Conservation (phyloP, 2,329 filamentous ascomycete genomes). For the Colletotrichum sp. region DNA sequence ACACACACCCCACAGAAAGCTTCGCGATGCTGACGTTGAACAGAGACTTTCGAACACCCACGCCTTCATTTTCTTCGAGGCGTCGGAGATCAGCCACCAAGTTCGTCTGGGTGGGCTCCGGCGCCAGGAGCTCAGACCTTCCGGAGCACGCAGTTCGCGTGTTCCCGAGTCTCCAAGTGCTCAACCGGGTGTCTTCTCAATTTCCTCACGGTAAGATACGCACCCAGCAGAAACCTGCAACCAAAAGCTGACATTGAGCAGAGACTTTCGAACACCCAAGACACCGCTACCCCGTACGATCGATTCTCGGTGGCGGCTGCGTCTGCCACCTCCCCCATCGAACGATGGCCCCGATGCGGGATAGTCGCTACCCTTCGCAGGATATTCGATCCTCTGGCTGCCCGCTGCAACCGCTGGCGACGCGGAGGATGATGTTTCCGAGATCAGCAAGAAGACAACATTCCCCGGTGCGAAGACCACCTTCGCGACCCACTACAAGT, state of each 20-base stretch:
- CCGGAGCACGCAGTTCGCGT: not conserved
- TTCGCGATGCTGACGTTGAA: not conserved
- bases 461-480: fast-evolving
- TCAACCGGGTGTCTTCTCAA: not conserved
- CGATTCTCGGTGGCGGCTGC: not conserved
- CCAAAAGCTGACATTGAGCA: not conserved
- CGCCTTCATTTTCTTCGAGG: not conserved
- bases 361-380: not conserved
- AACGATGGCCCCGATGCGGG: not conserved
- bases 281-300: not conserved
- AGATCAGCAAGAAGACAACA: not conserved
- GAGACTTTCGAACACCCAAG: not conserved
- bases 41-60: not conserved
- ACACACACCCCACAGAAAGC: not conserved
- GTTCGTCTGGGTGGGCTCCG: not conserved
- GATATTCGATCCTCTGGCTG: fast-evolving
- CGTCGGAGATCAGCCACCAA: not conserved
- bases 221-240: not conserved
- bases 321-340: not conserved
- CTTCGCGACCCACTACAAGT: not conserved
- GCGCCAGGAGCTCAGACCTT: not conserved
- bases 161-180: not conserved
- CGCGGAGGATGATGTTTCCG: not conserved
- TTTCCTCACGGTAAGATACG: not conserved
- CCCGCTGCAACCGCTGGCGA: not conserved